phyloP scores from a whole-genome alignment of 805 yeast species.

The Schizosaccharomyces octosporus region DNA sequence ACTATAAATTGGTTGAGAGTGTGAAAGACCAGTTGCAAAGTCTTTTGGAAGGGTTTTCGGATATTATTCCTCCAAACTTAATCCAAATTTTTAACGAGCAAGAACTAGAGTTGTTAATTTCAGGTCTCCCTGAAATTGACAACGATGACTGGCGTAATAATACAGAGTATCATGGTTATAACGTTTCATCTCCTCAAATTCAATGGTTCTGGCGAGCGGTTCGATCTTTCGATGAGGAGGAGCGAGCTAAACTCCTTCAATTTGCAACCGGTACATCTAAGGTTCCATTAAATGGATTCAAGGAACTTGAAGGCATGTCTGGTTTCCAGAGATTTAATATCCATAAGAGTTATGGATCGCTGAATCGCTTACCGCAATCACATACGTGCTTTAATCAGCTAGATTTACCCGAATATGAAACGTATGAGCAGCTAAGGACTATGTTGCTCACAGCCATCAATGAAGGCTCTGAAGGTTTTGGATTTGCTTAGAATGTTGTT shows the following conservation, averaged over 20 bases:
- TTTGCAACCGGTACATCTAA: slow-evolving; percentile 94
- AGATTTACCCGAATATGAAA: slow-evolving; percentile 77
- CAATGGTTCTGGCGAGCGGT: slow-evolving; percentile 98
- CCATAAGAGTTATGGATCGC: slow-evolving; percentile 66
- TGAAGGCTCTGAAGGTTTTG: slow-evolving; percentile 93
- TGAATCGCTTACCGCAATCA: slow-evolving; percentile 52
- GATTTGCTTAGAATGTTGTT: slow-evolving; percentile 31
- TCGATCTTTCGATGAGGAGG: slow-evolving; percentile 76
- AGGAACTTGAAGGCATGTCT: slow-evolving; percentile 64
- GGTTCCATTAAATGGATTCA: slow-evolving; percentile 85
- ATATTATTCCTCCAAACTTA: slow-evolving; percentile 61
- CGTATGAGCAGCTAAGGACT: slow-evolving; percentile 64
- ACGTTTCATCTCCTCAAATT: slow-evolving; percentile 60
- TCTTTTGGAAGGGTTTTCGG: slow-evolving; percentile 67
- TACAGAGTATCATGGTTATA: slow-evolving; percentile 53
- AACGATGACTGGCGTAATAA: slow-evolving; percentile 89
- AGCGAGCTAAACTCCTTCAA: slow-evolving; percentile 76
- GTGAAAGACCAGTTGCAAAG: slow-evolving; percentile 72
- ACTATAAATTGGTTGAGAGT: slow-evolving; percentile 59
- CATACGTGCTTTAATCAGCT: slow-evolving; percentile 94
- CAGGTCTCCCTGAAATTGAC: slow-evolving; percentile 90
- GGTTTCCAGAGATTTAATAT: slow-evolving; percentile 72
- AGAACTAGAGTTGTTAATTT: slow-evolving; percentile 72
- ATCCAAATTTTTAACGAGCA: slow-evolving; percentile 82
- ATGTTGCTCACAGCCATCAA: slow-evolving; percentile 63